A percentile compares a stretch with the other conserved stretches of the same genome.
Evolutionary conservation across 2,329 filamentous ascomycete species (phyloP).

Genomic region (Gnomoniopsis smithogilvyi): DNA sequence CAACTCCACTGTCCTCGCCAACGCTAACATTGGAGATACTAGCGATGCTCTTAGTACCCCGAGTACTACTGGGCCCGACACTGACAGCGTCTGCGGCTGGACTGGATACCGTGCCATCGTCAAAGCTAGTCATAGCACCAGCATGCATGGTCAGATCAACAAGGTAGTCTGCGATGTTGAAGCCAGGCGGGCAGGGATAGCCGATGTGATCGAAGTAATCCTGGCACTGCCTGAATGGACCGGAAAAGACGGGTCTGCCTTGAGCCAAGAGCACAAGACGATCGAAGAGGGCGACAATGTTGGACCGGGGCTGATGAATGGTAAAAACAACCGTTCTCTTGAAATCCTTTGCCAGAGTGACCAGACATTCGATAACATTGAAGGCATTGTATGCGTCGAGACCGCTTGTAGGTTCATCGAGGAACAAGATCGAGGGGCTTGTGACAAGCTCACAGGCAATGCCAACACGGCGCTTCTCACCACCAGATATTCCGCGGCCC

Average conservation of each 20-base stretch:
- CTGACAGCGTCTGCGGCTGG: conserved; percentile 52
- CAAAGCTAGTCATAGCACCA: conserved; percentile 56
- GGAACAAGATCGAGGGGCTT: conserved; percentile 92
- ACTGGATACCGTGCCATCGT: conserved; percentile 48
- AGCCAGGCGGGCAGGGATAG: conserved; percentile 90
- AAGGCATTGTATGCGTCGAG: conserved; percentile 96
- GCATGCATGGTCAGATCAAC: conserved; percentile 98
- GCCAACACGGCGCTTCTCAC: conserved; percentile 92
- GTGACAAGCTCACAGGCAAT: conserved; percentile 98
- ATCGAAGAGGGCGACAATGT: conserved; percentile 97
- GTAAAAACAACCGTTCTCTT: conserved; percentile 97
- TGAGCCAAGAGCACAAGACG: conserved; percentile 87
- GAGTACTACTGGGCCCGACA: conserved; percentile 80
- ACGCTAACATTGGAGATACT: conserved; percentile 76
- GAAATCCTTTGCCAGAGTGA: conserved; percentile 92
- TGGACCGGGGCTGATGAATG: conserved; percentile 95
- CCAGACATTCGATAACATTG: conserved; percentile 94
- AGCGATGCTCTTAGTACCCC: conserved; percentile 84
- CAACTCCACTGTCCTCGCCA: conserved; percentile 62
- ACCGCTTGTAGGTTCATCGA: conserved; percentile 95
- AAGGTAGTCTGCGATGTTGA: conserved; percentile 98
- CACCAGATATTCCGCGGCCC: conserved; percentile 92
- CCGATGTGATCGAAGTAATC: conserved; percentile 89
- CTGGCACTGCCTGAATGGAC: conserved; percentile 84
- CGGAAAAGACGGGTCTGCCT: conserved; percentile 89